A percentile compares a stretch with the other conserved stretches of the same genome.
Conservation (phyloP, 352 stramenopile genomes). For the Globisporangium rhizosaccharum region DNA sequence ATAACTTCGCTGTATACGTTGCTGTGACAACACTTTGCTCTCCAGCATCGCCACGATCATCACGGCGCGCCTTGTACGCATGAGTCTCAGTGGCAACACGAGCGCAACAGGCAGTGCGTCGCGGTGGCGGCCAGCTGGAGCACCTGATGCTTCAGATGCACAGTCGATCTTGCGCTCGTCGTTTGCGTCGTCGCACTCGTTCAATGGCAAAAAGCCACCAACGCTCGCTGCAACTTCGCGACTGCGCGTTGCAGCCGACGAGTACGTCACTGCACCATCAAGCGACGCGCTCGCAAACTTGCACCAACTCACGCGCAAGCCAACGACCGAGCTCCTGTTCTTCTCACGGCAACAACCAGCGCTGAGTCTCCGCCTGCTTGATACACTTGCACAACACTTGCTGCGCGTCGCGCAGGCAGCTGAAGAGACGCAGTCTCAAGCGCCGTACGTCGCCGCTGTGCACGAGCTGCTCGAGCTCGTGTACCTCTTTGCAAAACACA, state of each 20-base stretch:
- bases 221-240: neutral
- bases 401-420: constrained; percentile 18
- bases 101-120: constrained; percentile 8
- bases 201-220: neutral
- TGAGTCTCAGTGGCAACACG: constrained; percentile 10
- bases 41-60: too few relatives aligned
- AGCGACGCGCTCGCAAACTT: constrained; percentile 26
- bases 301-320: constrained; percentile 38
- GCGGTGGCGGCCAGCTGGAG: constrained; percentile 32
- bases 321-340: constrained; percentile 28
- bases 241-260: neutral
- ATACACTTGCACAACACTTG: constrained; percentile 51
- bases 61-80: neutral
- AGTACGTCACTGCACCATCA: neutral
- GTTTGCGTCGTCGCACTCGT: neutral
- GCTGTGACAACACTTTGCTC: too few relatives aligned
- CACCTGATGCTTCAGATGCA: constrained; percentile 25
- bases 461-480: constrained; percentile 46
- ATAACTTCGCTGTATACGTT: too few relatives aligned
- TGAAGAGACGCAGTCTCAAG: constrained; percentile 20
- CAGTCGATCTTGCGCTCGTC: neutral
- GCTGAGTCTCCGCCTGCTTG: constrained; percentile 48
- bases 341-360: constrained; percentile 41
- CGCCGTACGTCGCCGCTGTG: constrained; percentile 5
- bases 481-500: constrained; percentile 47